Base-by-base conservation (phyloP, 202 grass and related monocot genomes). In the Carex sylvatica region DNA sequence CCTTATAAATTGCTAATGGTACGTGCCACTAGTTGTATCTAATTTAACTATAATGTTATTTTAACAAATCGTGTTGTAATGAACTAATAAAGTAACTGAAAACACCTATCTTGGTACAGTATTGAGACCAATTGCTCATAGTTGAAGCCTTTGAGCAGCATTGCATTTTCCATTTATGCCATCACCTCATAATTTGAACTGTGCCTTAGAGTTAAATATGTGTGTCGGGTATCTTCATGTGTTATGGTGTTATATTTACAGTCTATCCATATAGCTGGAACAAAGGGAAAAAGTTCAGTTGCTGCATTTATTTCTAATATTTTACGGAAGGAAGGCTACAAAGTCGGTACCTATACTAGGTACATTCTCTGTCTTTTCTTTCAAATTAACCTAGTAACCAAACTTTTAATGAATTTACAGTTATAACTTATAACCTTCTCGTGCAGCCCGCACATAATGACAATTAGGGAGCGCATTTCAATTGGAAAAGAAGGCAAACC, bases 211-310 rank as follows among this genome's bases (percentile, higher is more conserved):
- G 44, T 52, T 52, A 74, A 26, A 74, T 70, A 53, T 53, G 70
- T 8, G 26, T 74, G 70, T 23, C 28, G n/a, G 30, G 5, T 18
- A 54, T 74, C 49, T 54, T 54, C 14, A 55, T 72, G 7, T 81
- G 38, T 28, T 81, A 15, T 81, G n/a, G 13, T 81, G 40, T 68
- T 61, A 55, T 81, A 33, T 83, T 46, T 88, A 14, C 81, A 97
- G 91, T 74, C 72, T 65, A 87, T 97, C 56, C 94, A 94, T 82
- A 87, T 97, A 47, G 88, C 94, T 4, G 95, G 95, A 36, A 98
- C 95, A 59, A 98, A 98, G 83, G 92, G 95, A 65, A 98, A 98
- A 91, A 92, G 95, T 46, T 98, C 95, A 1, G 87, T 89, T 9
- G 89, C 91, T 53, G 80, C 95, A n/a, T 95, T 95, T 73, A 79